Evolutionary conservation across 257 asterid genomes (phyloP).

Genomic region (Petrea volubilis): DNA sequence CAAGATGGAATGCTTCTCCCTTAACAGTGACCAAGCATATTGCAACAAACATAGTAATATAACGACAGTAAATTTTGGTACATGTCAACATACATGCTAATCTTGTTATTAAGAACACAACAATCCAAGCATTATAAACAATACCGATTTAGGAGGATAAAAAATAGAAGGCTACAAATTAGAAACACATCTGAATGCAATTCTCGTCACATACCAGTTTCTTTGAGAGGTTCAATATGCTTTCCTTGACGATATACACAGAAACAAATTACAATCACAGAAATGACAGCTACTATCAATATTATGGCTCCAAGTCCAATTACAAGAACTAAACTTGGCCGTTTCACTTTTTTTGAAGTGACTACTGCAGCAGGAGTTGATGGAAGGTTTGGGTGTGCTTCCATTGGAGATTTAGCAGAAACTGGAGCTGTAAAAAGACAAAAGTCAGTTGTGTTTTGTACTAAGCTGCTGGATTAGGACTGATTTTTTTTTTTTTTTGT

Average conservation of each 20-base stretch:
- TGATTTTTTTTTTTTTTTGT: no score
- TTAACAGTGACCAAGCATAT: background rate
- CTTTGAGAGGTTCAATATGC: conserved; percentile 44
- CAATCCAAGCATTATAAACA: background rate
- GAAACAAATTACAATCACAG: conserved; percentile 57
- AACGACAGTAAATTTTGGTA: background rate
- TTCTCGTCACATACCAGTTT: conserved; percentile 55
- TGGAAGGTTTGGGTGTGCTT: conserved; percentile 50
- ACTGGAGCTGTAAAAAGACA: conserved; percentile 60
- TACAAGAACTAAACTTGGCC: conserved; percentile 58
- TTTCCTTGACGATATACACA: conserved; percentile 56
- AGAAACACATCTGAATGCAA: background rate
- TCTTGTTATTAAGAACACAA: background rate
- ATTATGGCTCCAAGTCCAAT: conserved; percentile 73
- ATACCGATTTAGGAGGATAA: background rate
- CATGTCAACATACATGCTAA: background rate
- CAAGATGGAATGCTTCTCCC: background rate
- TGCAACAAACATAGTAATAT: background rate
- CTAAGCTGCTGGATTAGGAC: background rate
- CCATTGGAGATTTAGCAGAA: conserved; percentile 56
- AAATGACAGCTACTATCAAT: conserved; percentile 52
- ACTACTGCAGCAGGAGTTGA: conserved; percentile 49
- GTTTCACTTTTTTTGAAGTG: conserved; percentile 49
- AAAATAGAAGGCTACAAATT: background rate
- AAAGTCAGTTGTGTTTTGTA: conserved; percentile 4